Percentiles rank a stretch among this genome's conserved stretches.
Evolutionary conservation across 2,329 filamentous ascomycete species (phyloP).

Genomic region (Phialemonium atrogriseum): DNA sequence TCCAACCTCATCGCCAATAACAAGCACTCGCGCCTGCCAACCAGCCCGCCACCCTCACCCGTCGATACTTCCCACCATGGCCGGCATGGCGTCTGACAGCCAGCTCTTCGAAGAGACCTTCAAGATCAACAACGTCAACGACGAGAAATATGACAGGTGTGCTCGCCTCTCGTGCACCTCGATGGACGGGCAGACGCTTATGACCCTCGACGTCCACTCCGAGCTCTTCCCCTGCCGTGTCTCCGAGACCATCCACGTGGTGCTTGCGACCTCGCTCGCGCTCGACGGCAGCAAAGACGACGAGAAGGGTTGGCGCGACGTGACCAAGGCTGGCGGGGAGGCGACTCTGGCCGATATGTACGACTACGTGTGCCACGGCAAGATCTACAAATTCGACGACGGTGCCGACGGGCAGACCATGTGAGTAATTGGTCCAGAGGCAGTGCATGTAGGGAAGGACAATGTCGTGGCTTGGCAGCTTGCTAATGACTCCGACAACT

Average conservation of each 20-base stretch:
- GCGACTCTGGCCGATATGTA: slow-evolving; percentile 67
- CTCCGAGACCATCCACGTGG: slow-evolving; percentile 71
- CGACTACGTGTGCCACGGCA: slow-evolving; percentile 83
- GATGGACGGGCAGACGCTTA: slow-evolving; percentile 62
- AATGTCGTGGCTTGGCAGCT: no score
- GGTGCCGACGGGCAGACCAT: slow-evolving; percentile 71
- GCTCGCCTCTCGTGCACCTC: slow-evolving; percentile 75
- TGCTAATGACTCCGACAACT: slow-evolving; percentile 1
- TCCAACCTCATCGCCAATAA: background rate
- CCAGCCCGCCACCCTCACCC: background rate
- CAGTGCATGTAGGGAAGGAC: no score
- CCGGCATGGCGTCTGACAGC: slow-evolving; percentile 64
- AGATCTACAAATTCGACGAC: slow-evolving; percentile 84
- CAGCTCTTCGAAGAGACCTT: slow-evolving; percentile 93
- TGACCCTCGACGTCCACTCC: slow-evolving; percentile 88
- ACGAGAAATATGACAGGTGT: slow-evolving; percentile 90
- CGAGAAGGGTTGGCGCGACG: slow-evolving; percentile 73
- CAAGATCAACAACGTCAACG: slow-evolving; percentile 69
- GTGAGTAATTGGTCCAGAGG: slow-evolving; percentile 44
- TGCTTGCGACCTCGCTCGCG: slow-evolving; percentile 76
- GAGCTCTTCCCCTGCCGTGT: slow-evolving; percentile 75
- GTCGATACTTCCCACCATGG: slow-evolving; percentile 23
- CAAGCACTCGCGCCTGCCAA: slow-evolving; percentile 1
- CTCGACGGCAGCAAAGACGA: slow-evolving; percentile 79
- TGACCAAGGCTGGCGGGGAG: slow-evolving; percentile 46